phyloP scores from a whole-genome alignment of 2,329 filamentous ascomycete genomes.

The Leptographium radiaticola region DNA sequence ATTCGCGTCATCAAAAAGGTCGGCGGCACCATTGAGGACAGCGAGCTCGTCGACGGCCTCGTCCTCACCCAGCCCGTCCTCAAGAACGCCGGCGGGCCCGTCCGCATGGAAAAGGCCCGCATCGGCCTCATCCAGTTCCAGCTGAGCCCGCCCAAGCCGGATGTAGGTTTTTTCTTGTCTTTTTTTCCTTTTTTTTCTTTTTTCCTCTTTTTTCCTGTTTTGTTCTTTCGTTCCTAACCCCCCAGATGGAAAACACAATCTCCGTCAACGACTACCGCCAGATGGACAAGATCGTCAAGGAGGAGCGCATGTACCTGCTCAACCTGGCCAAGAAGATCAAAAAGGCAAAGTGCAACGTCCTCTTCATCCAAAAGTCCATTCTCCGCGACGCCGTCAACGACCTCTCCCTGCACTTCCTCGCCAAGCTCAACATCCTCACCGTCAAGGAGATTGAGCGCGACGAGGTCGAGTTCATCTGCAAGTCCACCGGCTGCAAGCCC shows the following conservation, averaged over 20 bases:
- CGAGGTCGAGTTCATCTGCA: conserved; percentile 98
- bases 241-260: conserved; percentile 96
- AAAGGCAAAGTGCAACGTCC: conserved; percentile 98
- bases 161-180: conserved; percentile 37
- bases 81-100: conserved; percentile 84
- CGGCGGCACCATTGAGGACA: conserved; percentile 95
- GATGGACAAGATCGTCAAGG: conserved; percentile 99
- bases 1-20: conserved; percentile 97
- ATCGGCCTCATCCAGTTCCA: conserved; percentile 99
- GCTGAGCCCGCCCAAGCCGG: conserved; percentile 92
- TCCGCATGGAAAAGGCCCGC: conserved; percentile 90
- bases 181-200: background rate
- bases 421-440: conserved; percentile 88
- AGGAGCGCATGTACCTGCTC: conserved; percentile 92
- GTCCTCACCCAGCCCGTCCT: conserved; percentile 86
- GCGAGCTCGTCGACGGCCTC: conserved; percentile 88
- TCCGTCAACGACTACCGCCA: conserved; percentile 98
- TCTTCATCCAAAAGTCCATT: conserved; percentile 97
- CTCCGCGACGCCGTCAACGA: conserved; percentile 96
- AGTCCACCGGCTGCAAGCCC: conserved; percentile 96
- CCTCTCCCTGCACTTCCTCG: conserved; percentile 90
- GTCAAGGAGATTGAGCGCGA: conserved; percentile 98
- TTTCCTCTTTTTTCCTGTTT: background rate
- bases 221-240: background rate
- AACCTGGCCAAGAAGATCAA: conserved; percentile 99